phyloP scores from a whole-genome alignment of 495 filamentous ascomycete genomes.

The Hamigera avellanea region DNA sequence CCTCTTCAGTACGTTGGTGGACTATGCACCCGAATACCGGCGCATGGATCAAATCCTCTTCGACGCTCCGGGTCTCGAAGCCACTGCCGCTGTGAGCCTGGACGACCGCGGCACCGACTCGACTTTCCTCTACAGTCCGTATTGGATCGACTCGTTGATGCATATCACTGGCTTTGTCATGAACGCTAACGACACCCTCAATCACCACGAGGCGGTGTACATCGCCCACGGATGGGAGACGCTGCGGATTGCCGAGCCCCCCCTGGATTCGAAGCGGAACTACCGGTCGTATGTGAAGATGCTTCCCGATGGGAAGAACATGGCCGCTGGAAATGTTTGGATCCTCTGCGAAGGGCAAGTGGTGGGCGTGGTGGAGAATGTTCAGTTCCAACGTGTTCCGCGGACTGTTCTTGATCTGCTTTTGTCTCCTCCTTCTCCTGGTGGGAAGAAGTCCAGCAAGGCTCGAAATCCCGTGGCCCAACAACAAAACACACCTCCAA shows the following conservation, averaged over 20 bases:
- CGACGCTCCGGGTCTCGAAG: conserved; percentile 24
- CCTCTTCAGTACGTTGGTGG: conserved; percentile 20
- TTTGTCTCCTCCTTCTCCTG: conserved; percentile 12
- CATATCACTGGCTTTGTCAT: conserved; percentile 44
- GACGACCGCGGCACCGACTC: conserved; percentile 5
- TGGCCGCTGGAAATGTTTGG: conserved; percentile 30
- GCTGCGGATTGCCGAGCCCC: conserved; percentile 15
- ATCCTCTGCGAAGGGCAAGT: conserved; percentile 24
- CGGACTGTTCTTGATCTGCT: conserved; percentile 15
- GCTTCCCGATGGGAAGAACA: conserved; percentile 18
- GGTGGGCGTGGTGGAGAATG: conserved; percentile 20
- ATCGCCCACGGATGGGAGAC: conserved; percentile 32
- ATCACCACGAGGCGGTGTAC: conserved; percentile 35
- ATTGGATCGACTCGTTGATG: conserved; percentile 35
- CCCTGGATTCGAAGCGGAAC: conserved; percentile 9
- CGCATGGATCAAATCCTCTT: conserved; percentile 23
- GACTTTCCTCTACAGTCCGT: conserved; percentile 9
- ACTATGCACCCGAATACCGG: conserved; percentile 20
- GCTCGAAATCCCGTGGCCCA: too few species aligned
- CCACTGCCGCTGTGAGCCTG: conserved; percentile 25
- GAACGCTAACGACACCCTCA: conserved; percentile 36
- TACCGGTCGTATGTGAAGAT: conserved; percentile 33
- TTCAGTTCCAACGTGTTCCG: conserved; percentile 20
- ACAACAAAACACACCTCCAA: too few species aligned
- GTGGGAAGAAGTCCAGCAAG: too few species aligned